Base-by-base conservation (phyloP, 352 stramenopile species). In the Globisporangium echinulatum region DNA sequence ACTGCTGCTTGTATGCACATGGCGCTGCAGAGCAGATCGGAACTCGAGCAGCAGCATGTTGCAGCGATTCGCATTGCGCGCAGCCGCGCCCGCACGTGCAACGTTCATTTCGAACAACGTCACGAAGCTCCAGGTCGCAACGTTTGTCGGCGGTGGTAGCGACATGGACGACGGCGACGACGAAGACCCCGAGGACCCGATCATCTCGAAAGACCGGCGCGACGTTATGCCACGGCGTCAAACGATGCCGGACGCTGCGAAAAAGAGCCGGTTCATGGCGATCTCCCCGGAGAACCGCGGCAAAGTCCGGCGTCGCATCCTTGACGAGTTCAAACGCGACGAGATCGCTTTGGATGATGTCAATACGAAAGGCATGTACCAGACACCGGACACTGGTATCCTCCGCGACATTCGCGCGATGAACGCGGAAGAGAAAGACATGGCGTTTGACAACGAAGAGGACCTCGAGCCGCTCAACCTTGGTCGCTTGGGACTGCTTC, bases 271-370 rank as follows among this genome's bases (percentile, higher is more conserved):
- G 55, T 92, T 90, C 66, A 84, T 87, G 73, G 66, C 68, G 14
- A 70, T 92, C 46, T 63, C 80, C 8, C 83, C 83, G 9, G 80
- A 92, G 66, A 89, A 90, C 68, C 74, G 76, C 54, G 80, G 80
- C 63, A 85, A 88, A 59, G 75, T 88, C 62, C 83, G 83, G 70
- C 83, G 83, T 25, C 78, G 79, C 42, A 75, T 92, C 17, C 64
- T 92, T 52, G 79, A 92, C 57, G 79, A 90, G 71, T 90, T 90
- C 70, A 88, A 90, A 63, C 81, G 84, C 63, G 74, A 85, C 50
- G 64, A 82, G 47, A 69, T 92, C 58, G 72, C 75, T 57, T 70
- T 92, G 46, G 76, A 70, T 15, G 82, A 88, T 54, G 58, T 69
- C 38, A 73, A 87, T 56, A 63, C 71, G 53, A 66, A 69, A 0